Percentiles rank a stretch among this genome's conserved stretches.
Evolutionary conservation across 2,329 filamentous ascomycete genomes (phyloP).

Genomic region (Alternaria sp.): DNA sequence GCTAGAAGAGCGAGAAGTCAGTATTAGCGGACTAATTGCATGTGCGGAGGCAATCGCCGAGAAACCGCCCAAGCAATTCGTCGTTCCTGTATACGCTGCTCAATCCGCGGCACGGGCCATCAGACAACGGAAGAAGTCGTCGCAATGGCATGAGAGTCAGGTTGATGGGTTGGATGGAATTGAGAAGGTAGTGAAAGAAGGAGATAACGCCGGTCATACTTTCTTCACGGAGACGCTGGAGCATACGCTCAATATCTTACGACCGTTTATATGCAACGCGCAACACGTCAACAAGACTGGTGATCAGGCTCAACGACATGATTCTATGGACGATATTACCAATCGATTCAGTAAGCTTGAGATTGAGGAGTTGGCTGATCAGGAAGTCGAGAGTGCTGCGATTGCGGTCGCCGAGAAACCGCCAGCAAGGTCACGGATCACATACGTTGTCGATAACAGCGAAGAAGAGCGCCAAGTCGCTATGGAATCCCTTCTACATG

Average conservation of each 20-base stretch:
- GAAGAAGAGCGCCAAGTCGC: not conserved
- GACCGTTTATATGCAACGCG: not conserved
- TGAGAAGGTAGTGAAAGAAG: not conserved
- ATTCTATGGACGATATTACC: not conserved
- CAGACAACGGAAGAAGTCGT: not conserved
- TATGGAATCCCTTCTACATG: not conserved
- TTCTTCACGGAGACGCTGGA: not conserved
- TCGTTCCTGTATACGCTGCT: not conserved
- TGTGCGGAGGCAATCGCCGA: not conserved
- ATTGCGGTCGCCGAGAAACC: not conserved
- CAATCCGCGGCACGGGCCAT: not conserved
- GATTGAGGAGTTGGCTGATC: not conserved
- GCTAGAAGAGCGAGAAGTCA: not conserved
- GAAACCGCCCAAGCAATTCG: not conserved
- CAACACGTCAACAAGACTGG: no score
- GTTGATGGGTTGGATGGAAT: not conserved
- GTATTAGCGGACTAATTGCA: not conserved
- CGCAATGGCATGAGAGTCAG: not conserved
- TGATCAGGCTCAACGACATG: not conserved
- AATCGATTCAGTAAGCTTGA: not conserved
- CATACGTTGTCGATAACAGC: not conserved
- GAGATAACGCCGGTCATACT: not conserved
- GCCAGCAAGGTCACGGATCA: not conserved
- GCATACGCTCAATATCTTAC: not conserved
- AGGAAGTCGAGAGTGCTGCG: not conserved